Evolutionary conservation across 768 basidiomycete genomes (phyloP).

Genomic region (Kockovaella imperatae): DNA sequence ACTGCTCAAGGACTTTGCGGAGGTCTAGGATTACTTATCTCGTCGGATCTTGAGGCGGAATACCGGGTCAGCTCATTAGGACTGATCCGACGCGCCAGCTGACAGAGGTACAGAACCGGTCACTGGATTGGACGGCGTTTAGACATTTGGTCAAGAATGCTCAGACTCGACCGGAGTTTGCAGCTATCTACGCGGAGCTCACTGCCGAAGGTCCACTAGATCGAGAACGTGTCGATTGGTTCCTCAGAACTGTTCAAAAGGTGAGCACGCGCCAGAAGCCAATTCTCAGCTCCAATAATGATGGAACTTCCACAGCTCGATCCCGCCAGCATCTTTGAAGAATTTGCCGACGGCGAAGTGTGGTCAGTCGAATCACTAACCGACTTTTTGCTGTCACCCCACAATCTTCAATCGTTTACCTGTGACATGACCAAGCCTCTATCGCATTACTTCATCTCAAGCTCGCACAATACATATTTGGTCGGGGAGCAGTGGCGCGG

Average conservation of each 20-base stretch:
- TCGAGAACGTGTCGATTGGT: slow-evolving; percentile 49
- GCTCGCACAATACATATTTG: slow-evolving; percentile 66
- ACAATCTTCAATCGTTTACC: slow-evolving; percentile 60
- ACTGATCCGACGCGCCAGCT: slow-evolving; percentile 1
- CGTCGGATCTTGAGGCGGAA: slow-evolving; percentile 2
- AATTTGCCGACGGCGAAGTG: slow-evolving; percentile 37
- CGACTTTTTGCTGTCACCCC: slow-evolving; percentile 68
- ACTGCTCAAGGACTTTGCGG: slow-evolving; percentile 26
- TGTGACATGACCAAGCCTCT: slow-evolving; percentile 86
- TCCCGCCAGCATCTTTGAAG: slow-evolving; percentile 46
- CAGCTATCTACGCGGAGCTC: slow-evolving; percentile 54
- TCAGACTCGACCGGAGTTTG: slow-evolving; percentile 76
- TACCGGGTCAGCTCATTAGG: background rate
- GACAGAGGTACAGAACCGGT: slow-evolving; percentile 13
- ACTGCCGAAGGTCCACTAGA: slow-evolving; percentile 44
- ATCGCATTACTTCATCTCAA: slow-evolving; percentile 78
- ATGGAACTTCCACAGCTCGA: slow-evolving; percentile 36
- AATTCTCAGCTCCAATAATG: too few species aligned
- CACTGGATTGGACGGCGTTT: slow-evolving; percentile 56
- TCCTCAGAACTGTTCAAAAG: slow-evolving; percentile 52
- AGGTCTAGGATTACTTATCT: slow-evolving; percentile 27
- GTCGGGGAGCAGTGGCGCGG: slow-evolving; percentile 54
- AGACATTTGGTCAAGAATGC: slow-evolving; percentile 72
- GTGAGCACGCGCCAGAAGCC: background rate
- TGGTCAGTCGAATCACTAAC: slow-evolving; percentile 62